These are phyloP conservation scores for Pleurotus eryngii DNA, from an alignment of 768 basidiomycete genomes.

Conservation along the genomic window DNA sequence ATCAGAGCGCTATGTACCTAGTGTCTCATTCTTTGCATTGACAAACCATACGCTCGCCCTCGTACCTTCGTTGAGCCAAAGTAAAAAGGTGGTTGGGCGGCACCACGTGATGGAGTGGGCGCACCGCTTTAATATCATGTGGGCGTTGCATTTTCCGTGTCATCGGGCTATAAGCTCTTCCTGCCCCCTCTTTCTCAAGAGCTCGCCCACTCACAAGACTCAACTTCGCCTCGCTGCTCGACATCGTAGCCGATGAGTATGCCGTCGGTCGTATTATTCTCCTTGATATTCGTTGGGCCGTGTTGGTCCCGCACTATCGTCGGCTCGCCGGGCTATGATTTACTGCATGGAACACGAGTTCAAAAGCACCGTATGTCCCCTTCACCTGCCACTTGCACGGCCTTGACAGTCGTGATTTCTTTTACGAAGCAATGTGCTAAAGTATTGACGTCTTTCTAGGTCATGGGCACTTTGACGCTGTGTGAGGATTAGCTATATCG, in stretches of 20 bases:
- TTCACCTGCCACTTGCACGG: neutral
- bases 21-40: too few relatives aligned
- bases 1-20: too few relatives aligned
- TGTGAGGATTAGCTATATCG: neutral
- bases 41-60: neutral
- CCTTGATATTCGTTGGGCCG: neutral
- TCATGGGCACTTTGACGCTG: slow-evolving; percentile 1
- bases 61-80: neutral
- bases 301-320: neutral
- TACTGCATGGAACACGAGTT: neutral
- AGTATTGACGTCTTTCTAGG: neutral
- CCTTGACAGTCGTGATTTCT: neutral
- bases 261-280: neutral
- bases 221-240: neutral
- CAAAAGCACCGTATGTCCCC: neutral
- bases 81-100: neutral
- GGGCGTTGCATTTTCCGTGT: slow-evolving; percentile 5
- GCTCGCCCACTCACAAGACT: neutral
- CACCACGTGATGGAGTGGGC: slow-evolving; percentile 4
- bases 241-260: neutral
- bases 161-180: slow-evolving; percentile 5
- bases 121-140: slow-evolving; percentile 7
- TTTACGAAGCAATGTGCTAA: neutral
- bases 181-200: neutral
- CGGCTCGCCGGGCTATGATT: neutral